These are phyloP conservation scores for Chrysanthemum makinoi DNA, from an alignment of 129 eudicot genomes.

Conservation along the genomic window DNA sequence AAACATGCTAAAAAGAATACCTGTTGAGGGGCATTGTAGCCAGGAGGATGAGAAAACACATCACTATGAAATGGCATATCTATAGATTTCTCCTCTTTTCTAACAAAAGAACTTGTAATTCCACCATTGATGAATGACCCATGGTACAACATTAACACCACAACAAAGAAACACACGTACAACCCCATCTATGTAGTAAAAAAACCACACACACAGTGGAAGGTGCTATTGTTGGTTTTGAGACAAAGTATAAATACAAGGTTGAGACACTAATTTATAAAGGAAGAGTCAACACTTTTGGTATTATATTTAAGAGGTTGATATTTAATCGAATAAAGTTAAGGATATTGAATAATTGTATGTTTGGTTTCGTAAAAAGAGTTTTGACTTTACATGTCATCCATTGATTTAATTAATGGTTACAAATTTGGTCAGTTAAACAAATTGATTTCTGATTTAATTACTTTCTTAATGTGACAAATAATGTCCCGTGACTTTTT, in stretches of 20 bases:
- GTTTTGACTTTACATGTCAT: constrained; percentile 23
- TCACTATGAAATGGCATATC: constrained; percentile 83
- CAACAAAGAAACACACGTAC: constrained; percentile 5
- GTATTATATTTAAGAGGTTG: constrained; percentile 23
- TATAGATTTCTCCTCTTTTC: constrained; percentile 40
- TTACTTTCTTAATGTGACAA: neutral
- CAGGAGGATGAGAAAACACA: constrained; percentile 72
- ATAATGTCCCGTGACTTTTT: neutral
- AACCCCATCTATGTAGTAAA: constrained; percentile 17
- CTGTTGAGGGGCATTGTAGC: constrained; percentile 97
- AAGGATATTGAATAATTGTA: neutral
- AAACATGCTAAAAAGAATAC: constrained; percentile 19
- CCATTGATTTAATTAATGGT: constrained; percentile 9
- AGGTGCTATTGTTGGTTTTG: constrained; percentile 6
- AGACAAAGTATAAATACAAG: constrained; percentile 17
- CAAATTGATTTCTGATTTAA: neutral
- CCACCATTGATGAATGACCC: constrained; percentile 47
- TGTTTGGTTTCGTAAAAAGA: constrained; percentile 16
- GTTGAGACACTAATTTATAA: constrained; percentile 17
- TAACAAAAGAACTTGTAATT: constrained; percentile 61
- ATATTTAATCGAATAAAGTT: constrained; percentile 12
- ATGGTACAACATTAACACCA: constrained; percentile 9
- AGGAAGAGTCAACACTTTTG: constrained; percentile 27
- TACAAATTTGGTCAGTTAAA: neutral
- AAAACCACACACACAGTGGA: constrained; percentile 5